Evolutionary conservation across 768 basidiomycete genomes (phyloP), one percentile per base, ranked within the genome.

Genomic region (Lepiota brunneoincarnata): DNA sequence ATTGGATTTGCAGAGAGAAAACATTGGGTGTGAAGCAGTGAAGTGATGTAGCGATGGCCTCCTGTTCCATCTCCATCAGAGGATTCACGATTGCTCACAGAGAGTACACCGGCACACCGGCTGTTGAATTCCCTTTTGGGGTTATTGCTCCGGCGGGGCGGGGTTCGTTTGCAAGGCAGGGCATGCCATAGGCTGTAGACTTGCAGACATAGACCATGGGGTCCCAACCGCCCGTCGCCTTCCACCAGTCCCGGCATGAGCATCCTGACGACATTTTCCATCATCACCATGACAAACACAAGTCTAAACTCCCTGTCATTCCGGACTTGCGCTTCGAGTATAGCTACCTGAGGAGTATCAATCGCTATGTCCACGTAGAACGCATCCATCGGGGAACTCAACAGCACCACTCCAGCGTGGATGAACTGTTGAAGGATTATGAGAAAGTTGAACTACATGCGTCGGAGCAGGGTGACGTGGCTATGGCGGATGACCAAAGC

Each of bases 231-330:
- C n/a, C n/a, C 36, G 47, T 52, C 41, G 23, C 44, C 17, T 39
- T 38, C 17, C 51, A 53, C 45, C 46, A 21, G 28, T 15, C 35
- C 6, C 43, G 9, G n/a, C 23, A n/a, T 6, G 34, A 34, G 6
- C 9, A 37, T 36, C 21, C 43, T 15, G 51, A 52, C 5, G 34
- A 44, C 15, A 6, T 35, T 6, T 36, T 43, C 85, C 15, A 90
- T 87, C 64, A 93, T 89, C 0, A 89, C 91, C 52, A 69, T 92
- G 28, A 92, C 89, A 0, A 91, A 93, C 51, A 90, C 91, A 11
- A 91, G 93, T 69, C 81, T 86, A 9, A 72, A 47, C 65, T 84
- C n/a, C 80, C 82, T 21, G 63, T 70, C 39, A 83, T 90, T 49
- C 87, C 88, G 23, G 89, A 91, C 64, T 70, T 90, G 35, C 86